phyloP scores from a whole-genome alignment of 345 rosid genomes.

The Hibiscus trionum region DNA sequence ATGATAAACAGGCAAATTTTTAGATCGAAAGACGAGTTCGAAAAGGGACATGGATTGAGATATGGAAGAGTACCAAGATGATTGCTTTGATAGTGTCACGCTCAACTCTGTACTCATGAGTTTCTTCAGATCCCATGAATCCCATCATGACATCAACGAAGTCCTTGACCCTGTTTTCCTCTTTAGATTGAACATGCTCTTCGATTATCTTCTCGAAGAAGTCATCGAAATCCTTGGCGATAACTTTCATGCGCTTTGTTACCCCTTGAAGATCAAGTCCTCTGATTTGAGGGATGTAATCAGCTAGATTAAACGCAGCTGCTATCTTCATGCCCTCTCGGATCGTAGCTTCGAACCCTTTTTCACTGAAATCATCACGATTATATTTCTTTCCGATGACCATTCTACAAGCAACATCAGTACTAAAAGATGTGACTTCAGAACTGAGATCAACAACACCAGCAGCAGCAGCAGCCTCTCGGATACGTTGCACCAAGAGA shows the following conservation, averaged over 20 bases:
- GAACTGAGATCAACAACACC: background rate
- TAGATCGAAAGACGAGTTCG: background rate
- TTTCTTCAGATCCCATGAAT: background rate
- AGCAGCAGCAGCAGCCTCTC: background rate
- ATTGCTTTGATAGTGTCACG: background rate
- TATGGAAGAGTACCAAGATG: background rate
- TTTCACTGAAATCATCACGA: background rate
- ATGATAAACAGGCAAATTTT: background rate
- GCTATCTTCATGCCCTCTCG: background rate
- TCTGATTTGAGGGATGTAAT: background rate
- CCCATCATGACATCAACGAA: background rate
- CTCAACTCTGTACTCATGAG: background rate
- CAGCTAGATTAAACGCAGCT: background rate
- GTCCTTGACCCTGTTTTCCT: background rate
- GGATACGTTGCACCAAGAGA: background rate
- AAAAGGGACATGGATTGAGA: background rate
- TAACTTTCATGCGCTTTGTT: background rate
- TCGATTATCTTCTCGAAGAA: background rate
- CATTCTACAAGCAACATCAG: background rate
- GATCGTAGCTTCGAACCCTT: background rate
- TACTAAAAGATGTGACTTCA: background rate
- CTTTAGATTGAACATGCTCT: background rate
- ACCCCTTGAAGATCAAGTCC: background rate
- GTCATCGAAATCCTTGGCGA: background rate
- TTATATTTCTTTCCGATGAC: background rate